Evolutionary conservation across 192 early-diverging fungal species (phyloP).

Genomic region (Umbelopsis sp.): DNA sequence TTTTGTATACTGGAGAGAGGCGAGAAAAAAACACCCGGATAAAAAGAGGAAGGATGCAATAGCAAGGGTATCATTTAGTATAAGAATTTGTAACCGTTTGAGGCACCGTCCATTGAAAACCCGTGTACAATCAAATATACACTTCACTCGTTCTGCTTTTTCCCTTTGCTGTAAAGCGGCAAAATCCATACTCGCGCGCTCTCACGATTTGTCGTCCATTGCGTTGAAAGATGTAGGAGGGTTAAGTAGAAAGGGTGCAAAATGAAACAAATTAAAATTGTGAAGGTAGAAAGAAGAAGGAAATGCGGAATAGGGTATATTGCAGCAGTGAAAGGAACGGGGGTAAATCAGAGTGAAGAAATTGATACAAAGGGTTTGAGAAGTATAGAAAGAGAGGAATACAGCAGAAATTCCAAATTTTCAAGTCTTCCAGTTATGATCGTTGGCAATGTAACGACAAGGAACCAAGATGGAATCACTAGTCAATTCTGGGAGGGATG

Average conservation of each 20-base stretch:
- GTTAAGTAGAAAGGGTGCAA: background rate
- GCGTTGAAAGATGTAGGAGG: background rate
- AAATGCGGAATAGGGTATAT: too few species aligned
- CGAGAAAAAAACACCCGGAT: background rate
- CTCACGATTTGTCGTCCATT: background rate
- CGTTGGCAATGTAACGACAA: too few species aligned
- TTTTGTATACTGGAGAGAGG: slow-evolving; percentile 23
- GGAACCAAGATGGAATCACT: too few species aligned
- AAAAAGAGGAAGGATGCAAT: background rate
- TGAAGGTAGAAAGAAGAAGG: too few species aligned
- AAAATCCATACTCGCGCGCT: slow-evolving; percentile 12
- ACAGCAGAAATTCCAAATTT: too few species aligned
- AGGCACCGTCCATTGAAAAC: background rate
- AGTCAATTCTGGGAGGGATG: too few species aligned
- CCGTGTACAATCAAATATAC: background rate
- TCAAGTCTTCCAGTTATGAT: too few species aligned
- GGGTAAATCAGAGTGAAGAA: too few species aligned
- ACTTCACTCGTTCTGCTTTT: background rate
- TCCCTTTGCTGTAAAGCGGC: background rate
- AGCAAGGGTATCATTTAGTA: slow-evolving; percentile 2
- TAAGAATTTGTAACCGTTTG: background rate
- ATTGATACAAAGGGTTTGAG: too few species aligned
- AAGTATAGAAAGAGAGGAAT: too few species aligned
- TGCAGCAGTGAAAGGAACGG: too few species aligned
- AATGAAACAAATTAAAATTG: too few species aligned